Percentiles rank a stretch among this genome's conserved stretches.
These are phyloP conservation scores for Metarhizium humberi DNA, from an alignment of 2,329 filamentous ascomycete genomes.

Conservation along the genomic window DNA sequence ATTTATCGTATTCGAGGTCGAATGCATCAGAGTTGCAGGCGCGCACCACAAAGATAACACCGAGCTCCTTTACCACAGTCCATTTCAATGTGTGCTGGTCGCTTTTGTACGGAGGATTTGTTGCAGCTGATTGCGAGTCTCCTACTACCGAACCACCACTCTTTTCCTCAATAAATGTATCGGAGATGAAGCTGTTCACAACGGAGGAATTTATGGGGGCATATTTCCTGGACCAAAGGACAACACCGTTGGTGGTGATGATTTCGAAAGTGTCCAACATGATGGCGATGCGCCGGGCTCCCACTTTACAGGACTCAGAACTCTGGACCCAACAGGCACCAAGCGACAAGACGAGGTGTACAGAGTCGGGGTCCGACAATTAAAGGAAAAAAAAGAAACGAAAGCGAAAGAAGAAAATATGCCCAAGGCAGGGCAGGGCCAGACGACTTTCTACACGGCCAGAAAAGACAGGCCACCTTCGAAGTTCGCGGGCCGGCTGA, in stretches of 20 bases:
- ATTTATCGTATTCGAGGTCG: not conserved
- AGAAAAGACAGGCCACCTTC: not conserved
- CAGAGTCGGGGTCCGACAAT: not conserved
- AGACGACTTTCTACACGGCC: not conserved
- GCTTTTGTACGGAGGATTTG: constrained; percentile 70
- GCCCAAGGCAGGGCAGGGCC: not conserved
- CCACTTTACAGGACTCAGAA: not conserved
- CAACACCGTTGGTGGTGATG: constrained; percentile 88
- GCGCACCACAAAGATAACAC: constrained; percentile 83
- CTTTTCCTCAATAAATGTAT: constrained; percentile 97
- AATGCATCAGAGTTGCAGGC: not conserved
- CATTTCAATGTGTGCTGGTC: constrained; percentile 95
- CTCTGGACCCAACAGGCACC: not conserved
- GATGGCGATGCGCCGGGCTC: constrained; percentile 10
- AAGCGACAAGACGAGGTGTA: not conserved
- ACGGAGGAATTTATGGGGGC: constrained; percentile 69
- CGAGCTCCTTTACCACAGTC: constrained; percentile 85
- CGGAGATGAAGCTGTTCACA: constrained; percentile 89
- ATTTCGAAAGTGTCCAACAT: constrained; percentile 99
- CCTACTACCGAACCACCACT: constrained; percentile 52
- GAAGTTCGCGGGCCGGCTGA: not conserved
- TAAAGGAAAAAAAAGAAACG: not conserved
- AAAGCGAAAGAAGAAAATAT: not conserved
- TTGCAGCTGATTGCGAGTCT: constrained; percentile 47
- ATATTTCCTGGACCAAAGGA: constrained; percentile 90